Percentiles rank a stretch among this genome's conserved stretches.
phyloP scores from a whole-genome alignment of 2,329 filamentous ascomycete genomes.

The Fragosphaeria purpurea region DNA sequence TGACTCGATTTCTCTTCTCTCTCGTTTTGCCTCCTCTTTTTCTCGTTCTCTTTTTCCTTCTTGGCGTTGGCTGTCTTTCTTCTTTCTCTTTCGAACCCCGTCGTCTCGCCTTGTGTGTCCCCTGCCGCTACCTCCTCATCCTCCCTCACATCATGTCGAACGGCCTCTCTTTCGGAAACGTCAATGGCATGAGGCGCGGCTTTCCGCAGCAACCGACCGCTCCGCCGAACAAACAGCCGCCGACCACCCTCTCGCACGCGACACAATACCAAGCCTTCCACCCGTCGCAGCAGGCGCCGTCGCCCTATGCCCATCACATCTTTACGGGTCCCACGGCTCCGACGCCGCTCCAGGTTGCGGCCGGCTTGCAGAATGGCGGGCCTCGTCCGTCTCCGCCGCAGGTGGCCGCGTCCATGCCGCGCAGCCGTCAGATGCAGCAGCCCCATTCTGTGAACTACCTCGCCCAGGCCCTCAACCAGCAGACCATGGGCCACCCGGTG shows the following conservation, averaged over 20 bases:
- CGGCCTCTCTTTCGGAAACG: conserved; percentile 39
- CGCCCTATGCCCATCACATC: conserved; percentile 41
- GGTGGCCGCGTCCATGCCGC: conserved; percentile 37
- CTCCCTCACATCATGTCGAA: conserved; percentile 26
- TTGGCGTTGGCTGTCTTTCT: neutral
- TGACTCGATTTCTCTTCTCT: conserved; percentile 1
- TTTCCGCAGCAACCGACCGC: conserved; percentile 28
- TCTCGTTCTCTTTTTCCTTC: neutral
- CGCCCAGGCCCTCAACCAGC: conserved; percentile 26
- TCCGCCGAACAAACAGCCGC: conserved; percentile 40
- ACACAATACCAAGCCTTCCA: conserved; percentile 40
- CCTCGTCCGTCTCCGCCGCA: conserved; percentile 33
- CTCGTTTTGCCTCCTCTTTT: conserved; percentile 2
- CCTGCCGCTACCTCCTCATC: neutral
- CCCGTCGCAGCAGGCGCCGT: conserved; percentile 37
- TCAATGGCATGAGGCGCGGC: conserved; percentile 36
- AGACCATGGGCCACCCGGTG: conserved; percentile 21
- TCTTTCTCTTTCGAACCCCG: neutral
- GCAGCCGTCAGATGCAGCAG: conserved; percentile 35
- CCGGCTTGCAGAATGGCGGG: conserved; percentile 37
- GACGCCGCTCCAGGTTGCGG: conserved; percentile 33
- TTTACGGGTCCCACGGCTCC: conserved; percentile 38
- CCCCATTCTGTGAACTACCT: conserved; percentile 23
- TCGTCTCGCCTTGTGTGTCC: no score
- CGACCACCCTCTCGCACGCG: conserved; percentile 41